Percentiles rank a stretch among this genome's conserved stretches.
Conservation (phyloP, 805 yeast genomes). For the Candida corydali region DNA sequence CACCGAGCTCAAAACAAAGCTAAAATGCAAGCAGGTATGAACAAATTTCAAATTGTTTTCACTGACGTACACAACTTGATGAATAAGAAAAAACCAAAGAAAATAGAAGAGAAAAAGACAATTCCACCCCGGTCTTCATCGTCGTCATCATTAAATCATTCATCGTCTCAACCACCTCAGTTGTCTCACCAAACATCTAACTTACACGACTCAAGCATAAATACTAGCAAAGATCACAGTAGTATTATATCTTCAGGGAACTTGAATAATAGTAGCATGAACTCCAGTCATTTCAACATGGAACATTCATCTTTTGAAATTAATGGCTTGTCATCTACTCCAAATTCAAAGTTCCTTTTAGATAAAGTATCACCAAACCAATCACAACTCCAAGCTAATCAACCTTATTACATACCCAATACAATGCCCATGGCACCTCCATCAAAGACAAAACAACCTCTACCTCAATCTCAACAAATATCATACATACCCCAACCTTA, state of each 20-base stretch:
- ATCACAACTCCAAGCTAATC: conserved; percentile 25
- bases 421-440: conserved; percentile 31
- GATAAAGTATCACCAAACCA: conserved; percentile 37
- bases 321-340: conserved; percentile 35
- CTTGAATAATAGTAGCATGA: conserved; percentile 15
- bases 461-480: conserved; percentile 10
- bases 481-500: conserved; percentile 8
- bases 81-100: conserved; percentile 15
- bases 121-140: background rate
- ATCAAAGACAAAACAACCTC: conserved; percentile 6
- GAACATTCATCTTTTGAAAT: conserved; percentile 41
- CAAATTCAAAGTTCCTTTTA: conserved; percentile 35
- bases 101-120: background rate
- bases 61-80: conserved; percentile 33
- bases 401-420: conserved; percentile 4
- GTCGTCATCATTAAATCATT: background rate
- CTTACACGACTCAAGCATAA: conserved; percentile 13
- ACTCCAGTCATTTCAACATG: conserved; percentile 30
- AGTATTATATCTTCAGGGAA: conserved; percentile 21
- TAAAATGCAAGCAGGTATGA: conserved; percentile 37
- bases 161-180: background rate
- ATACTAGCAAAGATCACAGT: conserved; percentile 21
- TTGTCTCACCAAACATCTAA: conserved; percentile 1
- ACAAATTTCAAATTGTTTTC: conserved; percentile 44
- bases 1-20: conserved; percentile 14